Conservation (phyloP, 2,329 filamentous ascomycete genomes). For the Parastagonospora avenae region DNA sequence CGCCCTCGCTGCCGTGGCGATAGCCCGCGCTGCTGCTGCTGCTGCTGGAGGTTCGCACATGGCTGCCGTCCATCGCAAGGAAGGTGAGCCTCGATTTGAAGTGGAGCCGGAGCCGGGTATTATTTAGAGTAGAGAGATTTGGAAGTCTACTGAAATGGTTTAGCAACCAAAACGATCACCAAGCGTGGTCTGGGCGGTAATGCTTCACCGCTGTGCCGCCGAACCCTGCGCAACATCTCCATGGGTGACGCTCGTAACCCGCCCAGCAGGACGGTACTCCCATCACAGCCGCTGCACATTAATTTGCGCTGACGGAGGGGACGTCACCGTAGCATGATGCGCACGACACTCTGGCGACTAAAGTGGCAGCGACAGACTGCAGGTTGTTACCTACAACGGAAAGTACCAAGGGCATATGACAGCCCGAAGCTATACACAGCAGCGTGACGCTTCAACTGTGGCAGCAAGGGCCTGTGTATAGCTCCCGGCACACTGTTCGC, state of each 20-base stretch:
- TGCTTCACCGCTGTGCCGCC: not conserved
- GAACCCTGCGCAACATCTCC: conserved; percentile 2
- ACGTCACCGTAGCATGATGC: too few relatives aligned
- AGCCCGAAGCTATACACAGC: too few relatives aligned
- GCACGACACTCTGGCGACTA: too few relatives aligned
- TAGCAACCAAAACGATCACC: too few relatives aligned
- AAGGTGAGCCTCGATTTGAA: not conserved
- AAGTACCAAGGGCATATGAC: too few relatives aligned
- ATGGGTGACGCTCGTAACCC: not conserved
- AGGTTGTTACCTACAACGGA: too few relatives aligned
- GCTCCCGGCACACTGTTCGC: too few relatives aligned
- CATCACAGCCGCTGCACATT: not conserved
- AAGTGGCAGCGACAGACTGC: too few relatives aligned
- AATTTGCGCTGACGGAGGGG: not conserved
- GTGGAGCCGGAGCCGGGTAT: not conserved
- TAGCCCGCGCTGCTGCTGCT: conserved; percentile 10
- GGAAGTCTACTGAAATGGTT: not conserved
- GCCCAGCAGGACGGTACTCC: not conserved
- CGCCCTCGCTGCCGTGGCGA: conserved; percentile 22
- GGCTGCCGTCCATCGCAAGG: conserved; percentile 25
- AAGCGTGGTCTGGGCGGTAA: not conserved
- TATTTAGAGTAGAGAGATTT: conserved; percentile 3
- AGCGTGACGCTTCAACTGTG: too few relatives aligned
- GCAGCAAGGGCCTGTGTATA: too few relatives aligned
- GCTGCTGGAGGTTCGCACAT: conserved; percentile 15